These are phyloP conservation scores for Pleurozium schreberi DNA, from an alignment of 225 moss, liverwort and hornwort genomes.

Conservation along the genomic window DNA sequence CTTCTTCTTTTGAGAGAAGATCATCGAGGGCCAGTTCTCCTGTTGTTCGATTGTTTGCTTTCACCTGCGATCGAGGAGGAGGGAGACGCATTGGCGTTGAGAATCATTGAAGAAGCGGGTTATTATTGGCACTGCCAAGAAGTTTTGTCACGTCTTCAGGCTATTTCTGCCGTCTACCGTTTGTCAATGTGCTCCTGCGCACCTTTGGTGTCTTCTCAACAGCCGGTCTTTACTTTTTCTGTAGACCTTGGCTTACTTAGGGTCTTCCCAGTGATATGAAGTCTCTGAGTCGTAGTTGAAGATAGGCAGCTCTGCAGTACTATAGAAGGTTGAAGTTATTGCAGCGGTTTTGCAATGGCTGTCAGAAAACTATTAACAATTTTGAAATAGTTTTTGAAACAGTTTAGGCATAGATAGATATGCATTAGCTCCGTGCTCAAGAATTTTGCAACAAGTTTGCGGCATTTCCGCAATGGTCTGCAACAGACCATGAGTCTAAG, in stretches of 20 bases:
- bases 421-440: background rate
- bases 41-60: background rate
- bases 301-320: background rate
- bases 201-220: background rate
- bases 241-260: background rate
- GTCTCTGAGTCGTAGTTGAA: background rate
- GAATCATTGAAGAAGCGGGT: background rate
- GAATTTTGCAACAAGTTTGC: background rate
- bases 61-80: background rate
- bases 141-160: background rate
- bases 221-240: background rate
- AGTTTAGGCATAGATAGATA: background rate
- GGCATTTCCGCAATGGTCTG: background rate
- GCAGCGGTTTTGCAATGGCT: background rate
- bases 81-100: background rate
- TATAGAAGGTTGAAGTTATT: background rate
- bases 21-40: background rate
- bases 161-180: background rate
- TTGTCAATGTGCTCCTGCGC: background rate
- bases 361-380: background rate
- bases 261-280: background rate
- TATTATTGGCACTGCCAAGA: background rate
- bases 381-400: background rate
- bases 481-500: background rate
- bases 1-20: background rate